Base-by-base conservation (phyloP, 768 basidiomycete species). In the Rhizopogon vulgaris region DNA sequence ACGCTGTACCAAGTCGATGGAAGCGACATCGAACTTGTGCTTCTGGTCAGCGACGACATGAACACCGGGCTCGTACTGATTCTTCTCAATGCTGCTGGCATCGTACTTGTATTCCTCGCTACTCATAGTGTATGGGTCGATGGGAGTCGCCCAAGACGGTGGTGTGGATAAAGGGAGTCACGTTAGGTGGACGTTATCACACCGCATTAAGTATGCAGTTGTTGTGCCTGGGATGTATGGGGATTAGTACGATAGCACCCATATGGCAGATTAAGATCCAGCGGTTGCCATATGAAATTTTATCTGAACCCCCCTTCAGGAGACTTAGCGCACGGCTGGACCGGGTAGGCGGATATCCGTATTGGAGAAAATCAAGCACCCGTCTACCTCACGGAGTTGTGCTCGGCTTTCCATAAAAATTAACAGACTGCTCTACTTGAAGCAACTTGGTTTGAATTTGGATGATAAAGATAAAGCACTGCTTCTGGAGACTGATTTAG, bases 1-100 rank as follows among this genome's bases (percentile, higher is more conserved):
- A 27, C 87, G 78, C 59, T 89, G 87, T 4, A 90, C 85, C 28
- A 73, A 75, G 60, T 89, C 87, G 45, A 83, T 70, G 62, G 85
- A 83, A 50, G 78, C 74, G n/a, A 70, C 74, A 56, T 84, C 79
- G 54, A 85, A 78, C 40, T 74, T 70, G 64, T 67, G 69, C 24
- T 56, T 64, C 53, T 60, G 56, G 40, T 55, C 60, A n/a, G 60
- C 47, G 34, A 58, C 40, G 24, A 51, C 27, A 24, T 56, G 36
- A 14, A 28, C 52, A 18, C 18, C 41, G 4, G 5, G 15, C 1
- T 39, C 45, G 15, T 41, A 34, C 2, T 30, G 38, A 28, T 41
- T 43, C 39, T 58, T 58, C 45, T 58, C 57, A 28, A 58, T 18
- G 37, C 53, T 52, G 9, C 10, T 30, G 6, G 18, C 28, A 25